Percentiles rank a stretch among this genome's conserved stretches.
phyloP scores from a whole-genome alignment of 805 yeast species.

The Metschnikowia kunwiensis region DNA sequence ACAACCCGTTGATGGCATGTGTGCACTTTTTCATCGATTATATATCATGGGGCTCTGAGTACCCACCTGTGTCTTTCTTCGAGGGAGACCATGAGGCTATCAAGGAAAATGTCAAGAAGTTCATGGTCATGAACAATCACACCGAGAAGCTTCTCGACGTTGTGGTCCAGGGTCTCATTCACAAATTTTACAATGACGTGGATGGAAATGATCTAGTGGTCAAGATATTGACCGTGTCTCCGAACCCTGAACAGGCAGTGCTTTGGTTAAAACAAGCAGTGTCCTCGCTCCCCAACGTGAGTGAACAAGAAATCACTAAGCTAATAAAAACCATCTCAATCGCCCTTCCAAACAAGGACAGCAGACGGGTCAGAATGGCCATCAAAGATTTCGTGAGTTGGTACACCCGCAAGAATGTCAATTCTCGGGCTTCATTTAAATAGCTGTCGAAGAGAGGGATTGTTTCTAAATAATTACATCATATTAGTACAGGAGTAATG shows the following conservation, averaged over 20 bases:
- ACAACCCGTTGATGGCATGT: slow-evolving; percentile 66
- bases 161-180: slow-evolving; percentile 64
- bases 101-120: slow-evolving; percentile 50
- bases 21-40: slow-evolving; percentile 80
- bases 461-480: no score
- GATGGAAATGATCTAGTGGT: slow-evolving; percentile 76
- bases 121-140: slow-evolving; percentile 41
- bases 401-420: slow-evolving; percentile 76
- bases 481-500: no score
- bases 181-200: slow-evolving; percentile 66
- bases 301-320: slow-evolving; percentile 64
- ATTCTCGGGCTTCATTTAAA: slow-evolving; percentile 14
- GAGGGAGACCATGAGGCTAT: slow-evolving; percentile 40
- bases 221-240: slow-evolving; percentile 53
- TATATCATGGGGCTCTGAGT: slow-evolving; percentile 76
- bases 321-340: slow-evolving; percentile 53
- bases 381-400: slow-evolving; percentile 77
- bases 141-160: slow-evolving; percentile 57
- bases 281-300: slow-evolving; percentile 59
- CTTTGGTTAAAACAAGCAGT: slow-evolving; percentile 64
- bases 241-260: slow-evolving; percentile 42
- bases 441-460: no score
- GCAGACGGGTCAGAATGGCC: slow-evolving; percentile 66
- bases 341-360: slow-evolving; percentile 66
- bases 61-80: slow-evolving; percentile 74